Conservation (phyloP, 768 basidiomycete genomes). For the Suillus brevipes region DNA sequence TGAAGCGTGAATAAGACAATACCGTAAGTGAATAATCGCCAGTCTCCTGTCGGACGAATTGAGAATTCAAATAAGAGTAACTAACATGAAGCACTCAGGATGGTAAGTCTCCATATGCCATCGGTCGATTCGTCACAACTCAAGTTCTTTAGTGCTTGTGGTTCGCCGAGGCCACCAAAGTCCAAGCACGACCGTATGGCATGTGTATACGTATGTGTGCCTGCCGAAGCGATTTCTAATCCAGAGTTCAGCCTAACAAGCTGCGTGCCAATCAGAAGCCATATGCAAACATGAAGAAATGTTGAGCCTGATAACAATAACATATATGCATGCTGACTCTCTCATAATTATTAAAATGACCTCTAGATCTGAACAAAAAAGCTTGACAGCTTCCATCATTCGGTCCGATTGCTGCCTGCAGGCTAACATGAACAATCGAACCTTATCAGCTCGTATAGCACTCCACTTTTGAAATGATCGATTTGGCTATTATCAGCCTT, state of each 20-base stretch:
- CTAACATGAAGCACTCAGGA: not conserved
- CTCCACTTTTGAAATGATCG: no score
- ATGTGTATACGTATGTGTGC: no score
- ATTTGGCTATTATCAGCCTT: no score
- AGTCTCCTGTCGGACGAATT: not conserved
- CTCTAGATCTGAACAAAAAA: no score
- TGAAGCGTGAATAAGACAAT: not conserved
- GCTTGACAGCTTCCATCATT: no score
- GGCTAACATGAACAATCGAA: no score
- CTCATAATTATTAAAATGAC: no score
- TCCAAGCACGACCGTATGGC: not conserved
- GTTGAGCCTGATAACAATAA: not conserved
- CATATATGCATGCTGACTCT: not conserved
- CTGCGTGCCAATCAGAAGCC: not conserved
- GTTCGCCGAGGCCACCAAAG: not conserved
- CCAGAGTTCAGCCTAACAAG: not conserved
- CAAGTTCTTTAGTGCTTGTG: not conserved
- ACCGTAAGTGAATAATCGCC: not conserved
- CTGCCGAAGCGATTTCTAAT: not conserved
- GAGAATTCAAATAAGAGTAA: not conserved
- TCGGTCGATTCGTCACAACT: not conserved
- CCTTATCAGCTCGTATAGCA: no score
- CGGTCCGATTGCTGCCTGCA: no score
- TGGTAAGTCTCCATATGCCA: not conserved
- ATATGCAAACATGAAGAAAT: not conserved